Evolutionary conservation across 176 grass and related monocot genomes (phyloP), one percentile per base, ranked within the genome.

Genomic region (Ensete glaucum): DNA sequence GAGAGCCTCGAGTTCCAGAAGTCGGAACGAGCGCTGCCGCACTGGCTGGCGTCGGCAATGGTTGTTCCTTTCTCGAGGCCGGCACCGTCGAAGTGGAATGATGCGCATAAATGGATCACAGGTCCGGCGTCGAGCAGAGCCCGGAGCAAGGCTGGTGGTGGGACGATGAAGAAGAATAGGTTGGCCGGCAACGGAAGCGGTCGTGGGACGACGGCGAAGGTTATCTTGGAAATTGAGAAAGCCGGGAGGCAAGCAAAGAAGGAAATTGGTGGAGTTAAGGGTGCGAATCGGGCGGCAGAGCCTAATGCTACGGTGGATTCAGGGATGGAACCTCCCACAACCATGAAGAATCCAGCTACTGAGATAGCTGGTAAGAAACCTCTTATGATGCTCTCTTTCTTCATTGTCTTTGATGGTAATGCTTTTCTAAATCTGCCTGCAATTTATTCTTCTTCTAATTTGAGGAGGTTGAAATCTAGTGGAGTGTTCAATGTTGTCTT

Each of bases 21-120:
- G 50, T 71, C 62, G 9, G 62, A 74, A 0, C 80, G 75, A 23
- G 70, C 71, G 4, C 71, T 74, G 20, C 82, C 82, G 50, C 79
- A 85, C 68, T 82, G 78, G 56, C 48, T 62, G 1, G 1, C 63
- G 20, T 17, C 79, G 20, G 29, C 29, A 29, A 29, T 29, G 29
- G 16, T 81, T 76, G 82, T 86, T 11, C 94, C 94, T 0, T 99
- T 91, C 86, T 94, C 91, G 19, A 89, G 89, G 23, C 88, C 91
- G 1, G 80, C 91, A 5, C 96, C 96, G 2, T 99, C 96, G 0
- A 99, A 99, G 62, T 99, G 96, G 96, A 88, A 99, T 57, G 91
- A 99, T 1, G 96, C 96, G 0, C 88, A 99, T 64, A 99, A 99
- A 62, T 99, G 96, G 96, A 95, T 99, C 70, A 90, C 91, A n/a